Percentiles rank a stretch among this genome's conserved stretches.
These are phyloP conservation scores for Leccinum variicolor DNA, from an alignment of 768 basidiomycete genomes.

Conservation along the genomic window DNA sequence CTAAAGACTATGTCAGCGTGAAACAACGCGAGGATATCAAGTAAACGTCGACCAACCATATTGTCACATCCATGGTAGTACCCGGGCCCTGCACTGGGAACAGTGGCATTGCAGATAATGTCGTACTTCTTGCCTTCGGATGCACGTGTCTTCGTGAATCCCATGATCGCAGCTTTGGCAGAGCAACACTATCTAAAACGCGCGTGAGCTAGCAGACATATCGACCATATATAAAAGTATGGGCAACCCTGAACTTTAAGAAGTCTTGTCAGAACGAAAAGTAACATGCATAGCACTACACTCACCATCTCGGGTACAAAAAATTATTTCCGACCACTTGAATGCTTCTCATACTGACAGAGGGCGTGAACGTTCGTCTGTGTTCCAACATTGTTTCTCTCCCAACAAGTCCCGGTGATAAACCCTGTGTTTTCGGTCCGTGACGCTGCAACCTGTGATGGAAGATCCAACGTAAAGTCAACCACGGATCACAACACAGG, in stretches of 20 bases:
- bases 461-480: too few relatives aligned
- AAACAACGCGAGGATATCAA: background rate
- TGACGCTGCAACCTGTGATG: constrained; percentile 41
- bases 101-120: constrained; percentile 85
- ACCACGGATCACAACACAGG: too few relatives aligned
- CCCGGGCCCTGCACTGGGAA: constrained; percentile 67
- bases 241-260: constrained; percentile 55
- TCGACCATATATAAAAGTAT: constrained; percentile 51
- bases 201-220: constrained; percentile 78
- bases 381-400: constrained; percentile 88
- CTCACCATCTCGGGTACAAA: constrained; percentile 63
- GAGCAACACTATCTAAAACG: constrained; percentile 63
- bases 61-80: constrained; percentile 85
- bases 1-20: constrained; percentile 28
- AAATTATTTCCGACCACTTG: constrained; percentile 88
- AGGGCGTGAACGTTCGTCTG: constrained; percentile 91
- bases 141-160: constrained; percentile 68
- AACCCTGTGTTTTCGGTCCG: constrained; percentile 93
- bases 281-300: background rate
- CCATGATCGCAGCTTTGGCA: constrained; percentile 89
- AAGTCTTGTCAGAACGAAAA: constrained; percentile 10
- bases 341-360: constrained; percentile 62
- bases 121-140: constrained; percentile 90
- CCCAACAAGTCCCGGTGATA: constrained; percentile 89
- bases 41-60: constrained; percentile 47